These are phyloP conservation scores for Wickerhamiella vanderwaltii DNA, from an alignment of 805 yeast species.

Conservation along the genomic window DNA sequence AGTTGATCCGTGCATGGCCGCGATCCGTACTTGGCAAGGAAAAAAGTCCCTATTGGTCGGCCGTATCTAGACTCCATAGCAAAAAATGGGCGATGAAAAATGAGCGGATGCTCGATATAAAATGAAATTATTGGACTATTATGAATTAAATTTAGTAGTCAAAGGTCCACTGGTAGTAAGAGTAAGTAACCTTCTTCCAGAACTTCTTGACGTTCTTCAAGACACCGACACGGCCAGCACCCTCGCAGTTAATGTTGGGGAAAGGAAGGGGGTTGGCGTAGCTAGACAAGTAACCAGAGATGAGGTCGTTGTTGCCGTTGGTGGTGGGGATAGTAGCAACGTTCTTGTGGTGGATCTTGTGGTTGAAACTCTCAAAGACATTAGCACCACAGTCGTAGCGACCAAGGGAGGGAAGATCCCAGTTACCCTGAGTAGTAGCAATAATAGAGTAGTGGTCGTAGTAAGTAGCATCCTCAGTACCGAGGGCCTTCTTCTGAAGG, in stretches of 20 bases:
- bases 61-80: too few relatives aligned
- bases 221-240: constrained; percentile 24
- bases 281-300: constrained; percentile 21
- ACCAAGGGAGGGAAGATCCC: constrained; percentile 39
- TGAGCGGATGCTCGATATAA: neutral
- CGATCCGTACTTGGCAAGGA: too few relatives aligned
- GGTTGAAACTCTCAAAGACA: constrained; percentile 35
- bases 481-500: constrained; percentile 32
- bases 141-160: constrained; percentile 16
- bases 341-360: constrained; percentile 21
- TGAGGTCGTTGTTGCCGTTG: constrained; percentile 22
- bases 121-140: neutral
- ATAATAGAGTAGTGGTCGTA: constrained; percentile 43
- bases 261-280: constrained; percentile 18
- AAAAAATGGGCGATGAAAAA: too few relatives aligned
- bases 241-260: constrained; percentile 27
- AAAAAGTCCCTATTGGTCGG: too few relatives aligned
- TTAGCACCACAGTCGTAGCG: constrained; percentile 41
- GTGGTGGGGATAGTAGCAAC: constrained; percentile 14
- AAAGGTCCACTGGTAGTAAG: constrained; percentile 23
- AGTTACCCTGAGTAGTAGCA: constrained; percentile 40
- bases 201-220: constrained; percentile 21
- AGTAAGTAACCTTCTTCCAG: constrained; percentile 23
- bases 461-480: constrained; percentile 37
- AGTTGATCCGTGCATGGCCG: too few relatives aligned